Evolutionary conservation across 1,139 yeast genomes (phyloP), one percentile per base, ranked within the genome.

Genomic region (Geotrichum carabidarum): DNA sequence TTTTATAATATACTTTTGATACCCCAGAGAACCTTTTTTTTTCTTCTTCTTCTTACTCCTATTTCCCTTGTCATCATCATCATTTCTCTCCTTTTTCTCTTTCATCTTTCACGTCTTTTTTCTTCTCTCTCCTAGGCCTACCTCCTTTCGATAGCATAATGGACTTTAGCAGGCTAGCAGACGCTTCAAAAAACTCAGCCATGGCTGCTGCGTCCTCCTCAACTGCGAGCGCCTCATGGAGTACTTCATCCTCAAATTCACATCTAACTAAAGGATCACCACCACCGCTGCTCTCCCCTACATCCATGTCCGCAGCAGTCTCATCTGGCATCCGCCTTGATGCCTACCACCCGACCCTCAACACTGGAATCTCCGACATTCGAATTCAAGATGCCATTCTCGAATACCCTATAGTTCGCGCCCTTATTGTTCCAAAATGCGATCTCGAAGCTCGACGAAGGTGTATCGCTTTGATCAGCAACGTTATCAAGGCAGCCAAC

Each of bases 381-480:
- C 60, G 68, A 30, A 63, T 66, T 51, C 70, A 66, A 55, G 69
- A 66, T 48, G 69, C 63, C 17, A 59, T 66, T 41, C 57, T 66
- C 40, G 66, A 66, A 50, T 61, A 66, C 56, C 68, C 70, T 31
- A 57, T 66, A 4, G 63, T 66, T 17, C 61, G 69, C 17, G 60
- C 67, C n/a, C 58, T 68, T 35, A 51, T 63, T 11, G 68, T 68
- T 1, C 71, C 71, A n/a, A 67, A 66, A 47, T 62, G 68, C 54
- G 71, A 68, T 47, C 57, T 67, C 41, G 66, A 63, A 37, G 71
- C 71, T 7, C 54, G 71, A 11, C 59, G 68, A 4, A 54, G 68
- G 34, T 68, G 70, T 51, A 60, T 67, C 41, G 54, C 55, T 31
- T 57, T 66, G 30, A 57, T 66, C 38, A 54, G 63, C 17, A 55